These are phyloP conservation scores for Elaeis guineensis DNA, from an alignment of 176 grass and related monocot genomes.

Conservation along the genomic window DNA sequence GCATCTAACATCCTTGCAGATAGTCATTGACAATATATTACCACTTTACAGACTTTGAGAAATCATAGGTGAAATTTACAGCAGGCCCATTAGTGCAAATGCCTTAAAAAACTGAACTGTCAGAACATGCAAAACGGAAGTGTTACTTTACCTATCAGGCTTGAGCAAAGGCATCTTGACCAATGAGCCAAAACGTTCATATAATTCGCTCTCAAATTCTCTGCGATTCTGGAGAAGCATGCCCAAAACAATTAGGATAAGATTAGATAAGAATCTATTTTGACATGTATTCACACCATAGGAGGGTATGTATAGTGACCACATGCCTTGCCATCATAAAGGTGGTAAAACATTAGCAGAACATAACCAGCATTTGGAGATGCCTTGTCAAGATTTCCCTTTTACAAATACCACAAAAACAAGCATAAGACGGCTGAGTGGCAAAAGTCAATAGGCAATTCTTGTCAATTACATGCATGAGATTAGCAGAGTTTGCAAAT, in stretches of 20 bases:
- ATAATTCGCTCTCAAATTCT: slow-evolving; percentile 76
- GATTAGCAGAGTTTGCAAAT: slow-evolving; percentile 1
- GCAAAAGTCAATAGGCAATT: too few species aligned
- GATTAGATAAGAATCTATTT: too few species aligned
- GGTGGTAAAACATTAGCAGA: slow-evolving; percentile 95
- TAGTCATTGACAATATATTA: too few species aligned
- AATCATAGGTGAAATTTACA: too few species aligned
- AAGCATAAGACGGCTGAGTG: not conserved
- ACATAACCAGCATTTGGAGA: slow-evolving; percentile 86
- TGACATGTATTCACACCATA: too few species aligned
- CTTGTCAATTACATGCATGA: too few species aligned
- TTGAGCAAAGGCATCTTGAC: slow-evolving; percentile 96
- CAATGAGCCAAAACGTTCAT: slow-evolving; percentile 88
- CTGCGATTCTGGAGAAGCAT: slow-evolving; percentile 58
- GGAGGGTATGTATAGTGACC: not conserved
- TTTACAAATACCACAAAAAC: slow-evolving; percentile 23
- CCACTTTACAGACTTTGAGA: too few species aligned
- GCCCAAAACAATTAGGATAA: too few species aligned
- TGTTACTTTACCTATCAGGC: slow-evolving; percentile 46
- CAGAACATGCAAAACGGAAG: too few species aligned
- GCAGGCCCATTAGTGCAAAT: too few species aligned
- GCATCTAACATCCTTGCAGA: too few species aligned
- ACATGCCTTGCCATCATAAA: slow-evolving; percentile 94
- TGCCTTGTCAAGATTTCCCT: slow-evolving; percentile 86
- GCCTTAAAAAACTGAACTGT: too few species aligned